Evolutionary conservation across 495 filamentous ascomycete species (phyloP), one percentile per base, ranked within the genome.

Genomic region (Penicillium subrubescens): DNA sequence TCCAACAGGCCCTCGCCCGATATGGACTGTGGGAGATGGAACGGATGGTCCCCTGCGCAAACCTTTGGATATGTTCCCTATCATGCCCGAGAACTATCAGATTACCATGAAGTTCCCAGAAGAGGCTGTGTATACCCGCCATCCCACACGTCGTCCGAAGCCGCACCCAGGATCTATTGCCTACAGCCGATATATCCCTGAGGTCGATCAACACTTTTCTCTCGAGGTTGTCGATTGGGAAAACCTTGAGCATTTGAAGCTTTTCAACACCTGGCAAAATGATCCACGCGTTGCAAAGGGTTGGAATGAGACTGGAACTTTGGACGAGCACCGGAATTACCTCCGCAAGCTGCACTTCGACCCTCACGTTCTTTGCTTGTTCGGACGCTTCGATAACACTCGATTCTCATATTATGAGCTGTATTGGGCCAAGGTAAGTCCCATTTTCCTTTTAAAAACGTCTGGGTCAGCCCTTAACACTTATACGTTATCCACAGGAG

Each of bases 251-350:
- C 88, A 91, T 62, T 70, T 90, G 57, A 71, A 75, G 35, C 77
- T 89, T 8, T 91, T 91, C 66, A 83, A 90, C 72, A 78, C 64
- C 25, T 90, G 88, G 88, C 87, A 89, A 71, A 90, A 90, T 71
- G 88, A 90, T 69, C 87, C 88, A 29, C 85, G 88, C 35, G 88
- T 90, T 5, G 87, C 87, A 12, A 82, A 86, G 69, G 88, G 88
- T 7, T 90, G 88, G 88, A 87, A 89, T 61, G 84, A 87, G 75
- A 87, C 84, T 10, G 88, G 88, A 21, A 86, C 86, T 8, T 72
- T 88, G 15, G 86, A 88, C 11, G 81, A 90, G 69, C 88, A 90
- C 68, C 75, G 82, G 43, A 81, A 83, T 69, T 91, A 91, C 69
- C 76, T 91, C 19, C 75, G 81, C 14, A 77, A 79, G 46, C 77